Evolutionary conservation across 805 yeast genomes (phyloP), one percentile per base, ranked within the genome.

Genomic region (Dipodascus albidus): DNA sequence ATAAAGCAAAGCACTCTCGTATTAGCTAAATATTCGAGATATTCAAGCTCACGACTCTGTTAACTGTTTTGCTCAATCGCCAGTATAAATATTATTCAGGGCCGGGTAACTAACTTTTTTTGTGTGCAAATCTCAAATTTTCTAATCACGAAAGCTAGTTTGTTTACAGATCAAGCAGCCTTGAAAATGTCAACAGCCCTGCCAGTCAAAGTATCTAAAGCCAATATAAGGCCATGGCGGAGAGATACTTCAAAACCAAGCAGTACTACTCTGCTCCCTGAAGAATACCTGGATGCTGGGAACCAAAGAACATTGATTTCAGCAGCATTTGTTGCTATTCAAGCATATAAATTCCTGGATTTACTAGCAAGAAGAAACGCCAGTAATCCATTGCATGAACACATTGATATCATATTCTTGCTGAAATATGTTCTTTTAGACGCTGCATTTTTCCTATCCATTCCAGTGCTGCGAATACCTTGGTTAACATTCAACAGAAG

Each of bases 331-430:
- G 71, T 78, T 1, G 72, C 85, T 33, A 74, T 91, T n/a, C 97
- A 90, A 67, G 79, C 87, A n/a, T 85, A 85, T 79, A 91, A 93
- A 64, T 54, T 87, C 0, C 86, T 85, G 60, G 95, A 87, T 64
- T 67, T 86, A 47, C 68, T 82, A 33, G 65, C 80, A 21, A 68
- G 33, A 27, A 27, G 33, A 27, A 27, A 6, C 33, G 6, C 33
- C 33, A 6, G 9, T 11, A 27, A 27, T 27, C 11, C 33, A 27
- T 27, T 27, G 33, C 33, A 27, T 27, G 9, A 27, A 27, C 33
- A 27, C 33, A 62, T 74, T 81, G 56, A 74, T 78, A 63, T 72
- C 79, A 19, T 52, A 23, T 87, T 85, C 63, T 70, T 86, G 20
- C 62, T 83, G 57, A 87, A 88, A 64, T 90, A 87, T 64, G 72